These are phyloP conservation scores for Apophysomyces elegans DNA, from an alignment of 371 early-diverging fungal species.

Conservation along the genomic window DNA sequence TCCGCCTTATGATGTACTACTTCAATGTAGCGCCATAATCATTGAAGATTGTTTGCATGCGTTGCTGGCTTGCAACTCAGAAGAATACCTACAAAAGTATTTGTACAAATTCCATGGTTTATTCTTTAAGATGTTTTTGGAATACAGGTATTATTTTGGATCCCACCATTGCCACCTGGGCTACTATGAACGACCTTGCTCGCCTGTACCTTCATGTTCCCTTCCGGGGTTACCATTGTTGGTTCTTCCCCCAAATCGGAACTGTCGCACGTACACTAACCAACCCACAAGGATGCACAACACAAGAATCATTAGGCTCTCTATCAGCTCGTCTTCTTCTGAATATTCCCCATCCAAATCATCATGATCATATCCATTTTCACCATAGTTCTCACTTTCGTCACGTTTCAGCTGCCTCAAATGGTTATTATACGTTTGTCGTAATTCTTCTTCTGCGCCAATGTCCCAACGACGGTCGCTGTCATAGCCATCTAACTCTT, in stretches of 20 bases:
- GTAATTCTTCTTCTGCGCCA: conserved; percentile 46
- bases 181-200: conserved; percentile 2
- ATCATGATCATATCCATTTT: conserved; percentile 21
- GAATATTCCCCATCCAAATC: conserved; percentile 41
- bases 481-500: conserved; percentile 28
- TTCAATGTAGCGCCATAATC: too few relatives aligned
- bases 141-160: not conserved
- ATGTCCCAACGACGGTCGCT: conserved; percentile 26
- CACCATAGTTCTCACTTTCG: conserved; percentile 30
- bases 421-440: conserved; percentile 40
- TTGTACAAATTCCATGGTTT: too few relatives aligned
- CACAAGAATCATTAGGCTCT: conserved; percentile 58
- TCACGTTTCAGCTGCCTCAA: conserved; percentile 41
- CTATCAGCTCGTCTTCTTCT: conserved; percentile 59
- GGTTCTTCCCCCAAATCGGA: conserved; percentile 49
- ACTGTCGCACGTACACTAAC: conserved; percentile 67
- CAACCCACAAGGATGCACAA: conserved; percentile 65
- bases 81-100: too few relatives aligned
- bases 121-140: too few relatives aligned
- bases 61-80: too few relatives aligned
- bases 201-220: conserved; percentile 7
- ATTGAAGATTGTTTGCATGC: too few relatives aligned
- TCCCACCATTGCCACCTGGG: conserved; percentile 6
- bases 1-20: not conserved
- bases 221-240: not conserved